phyloP scores from a whole-genome alignment of 2,329 filamentous ascomycete genomes.

The Magnaporthiopsis poae region DNA sequence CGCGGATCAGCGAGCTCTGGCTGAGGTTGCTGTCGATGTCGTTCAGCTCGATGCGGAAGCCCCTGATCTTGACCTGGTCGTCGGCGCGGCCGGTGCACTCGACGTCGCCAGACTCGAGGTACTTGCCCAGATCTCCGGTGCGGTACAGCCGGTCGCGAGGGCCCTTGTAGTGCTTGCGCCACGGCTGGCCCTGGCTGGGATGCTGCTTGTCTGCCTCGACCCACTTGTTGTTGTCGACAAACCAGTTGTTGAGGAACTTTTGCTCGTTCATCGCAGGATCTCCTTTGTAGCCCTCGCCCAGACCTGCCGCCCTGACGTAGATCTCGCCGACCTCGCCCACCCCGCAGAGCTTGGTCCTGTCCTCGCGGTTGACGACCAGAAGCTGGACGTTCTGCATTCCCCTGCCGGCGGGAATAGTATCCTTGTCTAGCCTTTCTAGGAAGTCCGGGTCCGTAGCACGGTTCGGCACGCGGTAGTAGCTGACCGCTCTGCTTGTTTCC shows the following conservation, averaged over 20 bases:
- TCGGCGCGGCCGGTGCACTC: conserved; percentile 74
- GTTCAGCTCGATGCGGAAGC: conserved; percentile 87
- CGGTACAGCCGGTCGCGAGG: conserved; percentile 79
- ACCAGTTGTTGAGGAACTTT: conserved; percentile 83
- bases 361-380: conserved; percentile 65
- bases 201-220: conserved; percentile 48
- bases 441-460: conserved; percentile 47
- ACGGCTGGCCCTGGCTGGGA: conserved; percentile 49
- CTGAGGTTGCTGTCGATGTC: conserved; percentile 83
- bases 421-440: conserved; percentile 35
- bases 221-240: conserved; percentile 66
- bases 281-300: conserved; percentile 56
- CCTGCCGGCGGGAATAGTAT: conserved; percentile 71
- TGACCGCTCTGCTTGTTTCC: conserved; percentile 72
- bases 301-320: conserved; percentile 68
- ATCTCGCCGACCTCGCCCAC: conserved; percentile 79
- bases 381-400: conserved; percentile 88
- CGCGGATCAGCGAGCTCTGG: conserved; percentile 63
- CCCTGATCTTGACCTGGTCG: conserved; percentile 81
- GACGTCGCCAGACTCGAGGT: conserved; percentile 58
- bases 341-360: conserved; percentile 58
- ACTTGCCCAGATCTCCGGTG: conserved; percentile 76
- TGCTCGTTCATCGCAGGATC: conserved; percentile 49
- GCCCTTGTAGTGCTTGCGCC: conserved; percentile 69
- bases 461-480: conserved; percentile 69